Evolutionary conservation across 2,329 filamentous ascomycete species (phyloP).

Genomic region (Ascochyta lentis): DNA sequence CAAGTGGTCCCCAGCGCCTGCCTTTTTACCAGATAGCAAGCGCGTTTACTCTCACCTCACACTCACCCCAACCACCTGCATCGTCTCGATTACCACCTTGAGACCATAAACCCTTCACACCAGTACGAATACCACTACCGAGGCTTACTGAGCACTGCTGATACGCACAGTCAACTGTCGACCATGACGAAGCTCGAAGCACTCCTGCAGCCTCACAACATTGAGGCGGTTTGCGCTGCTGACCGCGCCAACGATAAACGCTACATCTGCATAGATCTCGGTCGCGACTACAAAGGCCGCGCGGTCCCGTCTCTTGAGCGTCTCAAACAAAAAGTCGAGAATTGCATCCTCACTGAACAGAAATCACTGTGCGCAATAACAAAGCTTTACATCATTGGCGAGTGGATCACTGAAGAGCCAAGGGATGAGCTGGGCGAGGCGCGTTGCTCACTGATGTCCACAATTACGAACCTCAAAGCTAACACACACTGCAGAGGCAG

Average conservation of each 20-base stretch:
- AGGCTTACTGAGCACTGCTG: neutral
- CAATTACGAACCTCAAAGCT: neutral
- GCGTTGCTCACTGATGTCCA: neutral
- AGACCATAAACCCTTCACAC: too few species aligned
- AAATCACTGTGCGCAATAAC: slow-evolving; percentile 7
- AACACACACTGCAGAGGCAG: slow-evolving; percentile 1
- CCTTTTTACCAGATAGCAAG: slow-evolving; percentile 1
- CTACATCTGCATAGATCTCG: slow-evolving; percentile 31
- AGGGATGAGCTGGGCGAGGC: neutral
- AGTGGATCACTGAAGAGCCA: slow-evolving; percentile 22
- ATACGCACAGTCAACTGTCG: neutral
- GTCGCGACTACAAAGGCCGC: slow-evolving; percentile 13
- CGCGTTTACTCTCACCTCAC: slow-evolving; percentile 5
- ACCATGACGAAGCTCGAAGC: slow-evolving; percentile 24
- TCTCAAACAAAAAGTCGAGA: slow-evolving; percentile 13
- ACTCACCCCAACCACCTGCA: neutral
- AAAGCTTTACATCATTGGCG: slow-evolving; percentile 38
- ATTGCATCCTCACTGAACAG: slow-evolving; percentile 7
- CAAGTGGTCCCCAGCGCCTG: neutral
- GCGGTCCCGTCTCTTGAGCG: slow-evolving; percentile 19
- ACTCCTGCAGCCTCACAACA: slow-evolving; percentile 20
- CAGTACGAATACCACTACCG: neutral
- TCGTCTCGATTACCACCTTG: neutral
- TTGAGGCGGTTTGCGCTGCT: slow-evolving; percentile 16
- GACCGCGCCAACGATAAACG: slow-evolving; percentile 13